Percentiles rank a stretch among this genome's conserved stretches.
phyloP scores from a whole-genome alignment of 2,329 filamentous ascomycete species.

The Aspergillus thermomutatus region DNA sequence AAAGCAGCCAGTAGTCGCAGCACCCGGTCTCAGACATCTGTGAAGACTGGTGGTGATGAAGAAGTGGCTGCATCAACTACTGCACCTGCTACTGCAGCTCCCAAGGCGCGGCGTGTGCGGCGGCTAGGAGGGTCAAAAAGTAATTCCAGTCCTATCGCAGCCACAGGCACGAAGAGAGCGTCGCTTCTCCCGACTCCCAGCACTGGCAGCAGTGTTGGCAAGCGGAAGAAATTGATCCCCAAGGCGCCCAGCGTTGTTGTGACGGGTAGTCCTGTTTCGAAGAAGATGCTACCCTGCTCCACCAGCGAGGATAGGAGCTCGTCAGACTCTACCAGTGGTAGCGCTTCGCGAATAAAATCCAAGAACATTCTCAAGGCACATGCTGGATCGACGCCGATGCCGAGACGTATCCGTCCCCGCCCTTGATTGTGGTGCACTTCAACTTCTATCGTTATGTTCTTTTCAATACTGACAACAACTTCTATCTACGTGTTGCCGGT shows the following conservation, averaged over 20 bases:
- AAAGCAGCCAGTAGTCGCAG: slow-evolving; percentile 21
- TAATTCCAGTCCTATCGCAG: slow-evolving; percentile 19
- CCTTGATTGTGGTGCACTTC: slow-evolving; percentile 15
- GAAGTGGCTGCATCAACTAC: slow-evolving; percentile 16
- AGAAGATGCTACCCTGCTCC: slow-evolving; percentile 7
- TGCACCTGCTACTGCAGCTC: slow-evolving; percentile 23
- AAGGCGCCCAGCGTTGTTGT: slow-evolving; percentile 27
- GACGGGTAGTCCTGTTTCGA: slow-evolving; percentile 17
- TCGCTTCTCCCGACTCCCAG: neutral
- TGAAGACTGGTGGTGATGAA: slow-evolving; percentile 18
- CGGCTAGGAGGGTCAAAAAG: slow-evolving; percentile 26
- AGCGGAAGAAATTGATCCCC: slow-evolving; percentile 35
- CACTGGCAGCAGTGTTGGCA: slow-evolving; percentile 22
- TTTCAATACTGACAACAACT: slow-evolving; percentile 4
- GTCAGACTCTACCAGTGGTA: slow-evolving; percentile 15
- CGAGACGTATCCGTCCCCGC: slow-evolving; percentile 30
- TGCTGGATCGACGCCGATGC: slow-evolving; percentile 36
- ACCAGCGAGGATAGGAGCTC: slow-evolving; percentile 18
- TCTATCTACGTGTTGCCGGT: too few relatives aligned
- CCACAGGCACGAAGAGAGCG: neutral
- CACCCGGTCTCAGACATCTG: slow-evolving; percentile 20
- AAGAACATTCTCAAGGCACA: slow-evolving; percentile 29
- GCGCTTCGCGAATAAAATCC: slow-evolving; percentile 19
- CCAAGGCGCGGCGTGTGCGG: slow-evolving; percentile 30
- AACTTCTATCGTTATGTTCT: slow-evolving; percentile 6